phyloP scores from a whole-genome alignment of 495 filamentous ascomycete species.

The Cladorrhinum samala region DNA sequence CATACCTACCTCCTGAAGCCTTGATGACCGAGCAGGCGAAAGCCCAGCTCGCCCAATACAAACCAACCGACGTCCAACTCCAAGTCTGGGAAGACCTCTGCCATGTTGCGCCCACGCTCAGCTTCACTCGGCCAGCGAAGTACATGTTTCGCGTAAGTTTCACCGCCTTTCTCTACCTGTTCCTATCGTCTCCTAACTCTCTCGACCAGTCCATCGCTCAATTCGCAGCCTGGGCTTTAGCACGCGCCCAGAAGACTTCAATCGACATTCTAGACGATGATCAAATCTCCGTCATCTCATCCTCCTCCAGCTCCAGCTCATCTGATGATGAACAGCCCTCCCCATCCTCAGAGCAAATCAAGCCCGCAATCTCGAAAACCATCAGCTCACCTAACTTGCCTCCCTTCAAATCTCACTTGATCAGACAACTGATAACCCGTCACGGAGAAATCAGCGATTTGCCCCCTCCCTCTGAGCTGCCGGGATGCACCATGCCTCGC shows the following conservation, averaged over 20 bases:
- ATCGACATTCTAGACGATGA: slow-evolving; percentile 81
- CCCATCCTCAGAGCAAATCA: slow-evolving; percentile 3
- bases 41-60: slow-evolving; percentile 59
- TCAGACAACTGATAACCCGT: slow-evolving; percentile 76
- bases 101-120: slow-evolving; percentile 84
- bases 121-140: slow-evolving; percentile 89
- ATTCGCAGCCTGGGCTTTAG: slow-evolving; percentile 85
- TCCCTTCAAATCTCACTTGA: slow-evolving; percentile 75
- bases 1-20: slow-evolving; percentile 62
- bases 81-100: slow-evolving; percentile 95
- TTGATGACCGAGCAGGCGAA: slow-evolving; percentile 55
- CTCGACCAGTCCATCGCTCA: slow-evolving; percentile 85
- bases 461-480: slow-evolving; percentile 53
- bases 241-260: slow-evolving; percentile 67
- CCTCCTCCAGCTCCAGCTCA: slow-evolving; percentile 41
- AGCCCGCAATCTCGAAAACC: slow-evolving; percentile 60
- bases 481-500: slow-evolving; percentile 53
- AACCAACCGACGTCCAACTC: slow-evolving; percentile 85
- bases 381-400: slow-evolving; percentile 65
- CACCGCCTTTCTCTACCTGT: too few relatives aligned
- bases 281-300: slow-evolving; percentile 68
- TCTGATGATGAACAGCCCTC: neutral
- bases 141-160: slow-evolving; percentile 90
- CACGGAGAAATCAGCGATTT: slow-evolving; percentile 67
- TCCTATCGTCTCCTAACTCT: too few relatives aligned